phyloP scores from a whole-genome alignment of 1,284 basidiomycete species.

The Retiboletus flavoniger region DNA sequence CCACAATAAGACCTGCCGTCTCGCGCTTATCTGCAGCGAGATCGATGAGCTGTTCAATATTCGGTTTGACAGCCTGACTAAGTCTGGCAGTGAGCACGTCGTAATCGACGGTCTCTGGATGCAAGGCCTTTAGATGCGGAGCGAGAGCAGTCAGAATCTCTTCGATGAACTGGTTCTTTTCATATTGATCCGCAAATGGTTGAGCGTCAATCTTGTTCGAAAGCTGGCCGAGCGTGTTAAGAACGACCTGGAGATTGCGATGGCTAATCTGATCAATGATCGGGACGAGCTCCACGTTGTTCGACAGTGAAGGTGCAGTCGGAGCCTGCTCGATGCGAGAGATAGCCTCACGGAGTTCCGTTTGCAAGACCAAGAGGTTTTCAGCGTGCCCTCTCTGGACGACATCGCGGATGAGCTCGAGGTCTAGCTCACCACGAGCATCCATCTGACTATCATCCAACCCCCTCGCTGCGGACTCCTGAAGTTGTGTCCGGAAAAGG shows the following conservation, averaged over 20 bases:
- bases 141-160: conserved; percentile 57
- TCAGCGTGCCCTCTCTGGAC: conserved; percentile 68
- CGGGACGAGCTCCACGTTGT: conserved; percentile 35
- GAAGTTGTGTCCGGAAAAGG: conserved; percentile 64
- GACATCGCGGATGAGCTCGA: conserved; percentile 68
- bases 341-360: conserved; percentile 52
- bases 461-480: conserved; percentile 55
- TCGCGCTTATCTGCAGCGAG: conserved; percentile 82
- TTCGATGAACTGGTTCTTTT: conserved; percentile 57
- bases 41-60: conserved; percentile 82
- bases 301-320: conserved; percentile 17
- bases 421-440: conserved; percentile 72
- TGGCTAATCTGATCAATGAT: conserved; percentile 57
- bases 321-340: conserved; percentile 38
- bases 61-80: conserved; percentile 80
- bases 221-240: conserved; percentile 59
- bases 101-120: conserved; percentile 69
- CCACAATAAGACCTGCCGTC: conserved; percentile 75
- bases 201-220: conserved; percentile 56
- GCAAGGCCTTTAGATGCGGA: conserved; percentile 60
- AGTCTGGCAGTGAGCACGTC: conserved; percentile 70
- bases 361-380: conserved; percentile 53
- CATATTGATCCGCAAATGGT: conserved; percentile 39
- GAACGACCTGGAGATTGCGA: conserved; percentile 55
- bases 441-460: conserved; percentile 67